A percentile compares a stretch with the other conserved stretches of the same genome.
These are phyloP conservation scores for Mycena sp. DNA, from an alignment of 1,284 basidiomycete species.

Conservation along the genomic window DNA sequence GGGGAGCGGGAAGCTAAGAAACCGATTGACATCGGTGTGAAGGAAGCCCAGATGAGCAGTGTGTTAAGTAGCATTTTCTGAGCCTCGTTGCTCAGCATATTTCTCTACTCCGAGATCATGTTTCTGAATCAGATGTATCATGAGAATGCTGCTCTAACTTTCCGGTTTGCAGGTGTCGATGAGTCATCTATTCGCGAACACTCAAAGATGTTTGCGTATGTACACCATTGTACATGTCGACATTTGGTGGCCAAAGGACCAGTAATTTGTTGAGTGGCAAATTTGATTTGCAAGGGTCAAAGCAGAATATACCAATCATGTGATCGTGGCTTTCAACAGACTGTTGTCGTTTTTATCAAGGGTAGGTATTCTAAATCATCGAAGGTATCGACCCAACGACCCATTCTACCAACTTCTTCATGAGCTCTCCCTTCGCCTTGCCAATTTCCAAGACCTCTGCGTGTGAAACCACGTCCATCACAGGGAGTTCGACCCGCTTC, in stretches of 20 bases:
- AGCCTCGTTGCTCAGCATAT: too few relatives aligned
- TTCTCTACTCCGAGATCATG: too few relatives aligned
- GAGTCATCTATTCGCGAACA: too few relatives aligned
- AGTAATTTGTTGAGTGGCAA: too few relatives aligned
- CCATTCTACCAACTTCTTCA: constrained; percentile 72
- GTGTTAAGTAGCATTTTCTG: constrained; percentile 68
- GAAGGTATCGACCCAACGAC: constrained; percentile 52
- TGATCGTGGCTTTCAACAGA: too few relatives aligned
- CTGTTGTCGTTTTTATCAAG: too few relatives aligned
- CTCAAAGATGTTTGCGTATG: too few relatives aligned
- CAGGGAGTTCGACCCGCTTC: constrained; percentile 52
- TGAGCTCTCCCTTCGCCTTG: constrained; percentile 71
- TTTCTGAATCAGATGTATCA: too few relatives aligned
- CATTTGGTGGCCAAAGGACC: too few relatives aligned
- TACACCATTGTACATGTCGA: too few relatives aligned
- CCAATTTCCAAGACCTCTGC: constrained; percentile 83
- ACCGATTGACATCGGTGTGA: constrained; percentile 30
- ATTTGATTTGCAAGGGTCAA: not conserved
- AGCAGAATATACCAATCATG: not conserved
- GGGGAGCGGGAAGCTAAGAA: constrained; percentile 21
- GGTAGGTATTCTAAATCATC: not conserved
- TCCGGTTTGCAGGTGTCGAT: too few relatives aligned
- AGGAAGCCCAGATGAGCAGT: constrained; percentile 49
- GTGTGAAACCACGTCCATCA: constrained; percentile 72
- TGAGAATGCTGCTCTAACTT: too few relatives aligned